Base-by-base conservation (phyloP, 1,139 yeast species). In the Kazachstania sp. region DNA sequence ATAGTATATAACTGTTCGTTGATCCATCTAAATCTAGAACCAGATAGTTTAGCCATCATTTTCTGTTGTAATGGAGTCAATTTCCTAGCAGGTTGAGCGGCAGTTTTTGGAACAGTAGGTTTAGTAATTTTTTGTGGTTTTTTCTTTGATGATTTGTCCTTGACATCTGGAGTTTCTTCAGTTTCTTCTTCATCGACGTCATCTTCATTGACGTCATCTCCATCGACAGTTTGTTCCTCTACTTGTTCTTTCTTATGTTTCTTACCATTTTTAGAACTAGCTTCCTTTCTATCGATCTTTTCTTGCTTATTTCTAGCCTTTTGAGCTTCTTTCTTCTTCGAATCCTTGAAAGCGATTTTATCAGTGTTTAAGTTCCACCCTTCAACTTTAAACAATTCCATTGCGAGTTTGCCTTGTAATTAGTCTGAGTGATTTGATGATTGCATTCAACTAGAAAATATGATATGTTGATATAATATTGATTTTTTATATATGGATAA, bases 1-100 rank as follows among this genome's bases (percentile, higher is more conserved):
- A 82, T 83, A 0, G 97, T 92, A 61, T 92, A 92, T 28, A 92
- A 71, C 62, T 90, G 95, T 65, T 92, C 98, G 64, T 92, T 92
- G 62, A 92, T 94, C 97, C 97, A 92, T 65, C 99, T 75, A 68
- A 92, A 92, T 58, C 98, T 72, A 0, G 97, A 88, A 0, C 98
- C 99, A 1, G 95, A 80, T 42, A 92, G 75, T 65, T 92, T 92
- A 44, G 86, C 88, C 81, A 87, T 79, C 97, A 92, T 92, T 63
- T 92, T 94, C 59, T 85, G 87, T 65, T 94, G 98, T 54, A 94
- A 70, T 15, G 97, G 95, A 0, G 97, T 90, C 45, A 92, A 70
- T 49, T 83, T 82, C 45, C 52, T 58, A 3, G 35, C 41, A 37
- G 51, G 35, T 47, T 42, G 37, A 46, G 56, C 43, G 34, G 43